Conservation (phyloP, 108 stramenopile genomes). For the Cyclotella kingstonii region DNA sequence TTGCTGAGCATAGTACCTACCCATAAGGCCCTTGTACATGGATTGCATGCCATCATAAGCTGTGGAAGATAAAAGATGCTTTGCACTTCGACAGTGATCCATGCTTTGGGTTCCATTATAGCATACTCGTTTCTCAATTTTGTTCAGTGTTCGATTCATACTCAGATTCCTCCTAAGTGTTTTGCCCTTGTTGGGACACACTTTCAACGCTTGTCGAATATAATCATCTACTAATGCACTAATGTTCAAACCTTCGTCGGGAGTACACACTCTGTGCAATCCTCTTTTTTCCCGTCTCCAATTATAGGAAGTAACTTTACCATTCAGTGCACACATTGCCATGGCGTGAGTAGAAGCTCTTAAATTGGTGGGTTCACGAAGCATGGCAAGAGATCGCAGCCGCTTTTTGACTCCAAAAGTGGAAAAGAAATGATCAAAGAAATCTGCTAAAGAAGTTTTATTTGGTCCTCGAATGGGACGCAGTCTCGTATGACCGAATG, state of each 20-base stretch:
- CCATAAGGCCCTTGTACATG: conserved; percentile 15
- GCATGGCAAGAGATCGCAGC: conserved; percentile 20
- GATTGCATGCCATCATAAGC: conserved; percentile 18
- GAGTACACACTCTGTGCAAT: conserved; percentile 1
- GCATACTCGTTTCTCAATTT: conserved; percentile 14
- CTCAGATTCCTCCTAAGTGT: no score
- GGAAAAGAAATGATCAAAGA: conserved; percentile 9
- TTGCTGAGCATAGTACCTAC: conserved; percentile 13
- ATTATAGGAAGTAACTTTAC: conserved; percentile 17
- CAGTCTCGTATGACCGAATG: conserved; percentile 23
- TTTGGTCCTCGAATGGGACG: conserved; percentile 22
- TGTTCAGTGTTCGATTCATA: conserved; percentile 1
- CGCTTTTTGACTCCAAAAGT: neutral
- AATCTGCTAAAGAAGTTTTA: neutral
- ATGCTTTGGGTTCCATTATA: neutral
- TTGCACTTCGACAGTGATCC: conserved; percentile 14
- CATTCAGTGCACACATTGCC: conserved; percentile 33
- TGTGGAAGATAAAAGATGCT: conserved; percentile 6
- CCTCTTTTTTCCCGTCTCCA: neutral
- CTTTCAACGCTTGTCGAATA: neutral
- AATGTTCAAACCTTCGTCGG: conserved; percentile 19
- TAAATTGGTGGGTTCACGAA: conserved; percentile 17
- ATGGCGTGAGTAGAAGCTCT: conserved; percentile 27
- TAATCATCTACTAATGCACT: conserved; percentile 5
- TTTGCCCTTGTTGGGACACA: neutral